Percentiles rank a stretch among this genome's conserved stretches.
These are phyloP conservation scores for Hypoxylon sp. DNA, from an alignment of 2,329 filamentous ascomycete genomes.

Conservation along the genomic window DNA sequence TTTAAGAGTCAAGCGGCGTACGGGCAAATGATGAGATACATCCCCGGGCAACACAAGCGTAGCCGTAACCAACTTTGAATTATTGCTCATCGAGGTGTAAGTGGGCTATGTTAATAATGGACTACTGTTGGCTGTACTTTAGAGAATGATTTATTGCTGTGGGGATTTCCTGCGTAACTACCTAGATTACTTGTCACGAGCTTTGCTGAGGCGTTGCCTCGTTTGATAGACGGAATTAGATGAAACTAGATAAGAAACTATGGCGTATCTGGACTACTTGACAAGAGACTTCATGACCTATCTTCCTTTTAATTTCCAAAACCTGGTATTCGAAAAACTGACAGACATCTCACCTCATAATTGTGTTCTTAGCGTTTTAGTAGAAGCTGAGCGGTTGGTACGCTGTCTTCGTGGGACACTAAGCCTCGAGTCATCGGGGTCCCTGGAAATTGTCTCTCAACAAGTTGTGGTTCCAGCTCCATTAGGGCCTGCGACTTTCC, in stretches of 20 bases:
- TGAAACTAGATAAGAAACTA: slow-evolving; percentile 35
- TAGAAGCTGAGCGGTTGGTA: slow-evolving; percentile 37
- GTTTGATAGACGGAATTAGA: slow-evolving; percentile 27
- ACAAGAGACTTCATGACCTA: slow-evolving; percentile 12
- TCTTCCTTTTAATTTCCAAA: slow-evolving; percentile 11
- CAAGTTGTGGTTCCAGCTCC: slow-evolving; percentile 54
- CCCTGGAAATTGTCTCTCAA: slow-evolving; percentile 54
- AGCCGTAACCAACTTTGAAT: slow-evolving; percentile 47
- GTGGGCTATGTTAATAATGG: slow-evolving; percentile 25
- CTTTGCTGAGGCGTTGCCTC: slow-evolving; percentile 25
- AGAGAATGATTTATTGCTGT: slow-evolving; percentile 39
- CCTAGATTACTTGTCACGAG: slow-evolving; percentile 28
- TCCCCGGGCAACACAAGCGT: slow-evolving; percentile 56
- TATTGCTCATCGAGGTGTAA: slow-evolving; percentile 33
- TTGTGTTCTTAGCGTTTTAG: slow-evolving; percentile 3
- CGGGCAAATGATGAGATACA: slow-evolving; percentile 57
- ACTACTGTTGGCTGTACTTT: slow-evolving; percentile 2
- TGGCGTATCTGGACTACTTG: slow-evolving; percentile 34
- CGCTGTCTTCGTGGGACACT: slow-evolving; percentile 45
- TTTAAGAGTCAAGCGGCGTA: slow-evolving; percentile 58
- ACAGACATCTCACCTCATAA: slow-evolving; percentile 17
- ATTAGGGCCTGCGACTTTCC: slow-evolving; percentile 58
- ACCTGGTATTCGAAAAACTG: slow-evolving; percentile 4
- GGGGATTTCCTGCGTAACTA: slow-evolving; percentile 26
- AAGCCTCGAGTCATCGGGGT: slow-evolving; percentile 59